Base-by-base conservation (phyloP, 192 early-diverging fungal species). In the Coemansia sp. region DNA sequence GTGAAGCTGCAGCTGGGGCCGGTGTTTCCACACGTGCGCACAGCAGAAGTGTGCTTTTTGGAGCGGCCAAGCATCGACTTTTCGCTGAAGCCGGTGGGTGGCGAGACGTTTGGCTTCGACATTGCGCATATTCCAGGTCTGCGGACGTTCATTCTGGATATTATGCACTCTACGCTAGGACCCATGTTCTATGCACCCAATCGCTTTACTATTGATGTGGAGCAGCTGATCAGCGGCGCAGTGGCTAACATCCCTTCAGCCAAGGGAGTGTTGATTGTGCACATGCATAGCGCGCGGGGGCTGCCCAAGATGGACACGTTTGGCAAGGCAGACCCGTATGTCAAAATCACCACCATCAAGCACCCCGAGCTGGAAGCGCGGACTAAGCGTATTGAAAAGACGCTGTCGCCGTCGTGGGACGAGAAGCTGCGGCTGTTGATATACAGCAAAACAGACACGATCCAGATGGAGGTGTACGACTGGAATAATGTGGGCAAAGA, bases 301-400 rank as follows among this genome's bases (percentile, higher is more conserved):
- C 69, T 99, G 50, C 89, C 86, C 68, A 96, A 96, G 70, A 72
- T 80, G 20, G 97, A 97, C 66, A 73, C 90, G 14, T 84, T 94
- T 51, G 92, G 93, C 59, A 88, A 83, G 55, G 84, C 88, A 16
- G 97, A 99, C 68, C 97, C 97, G 20, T 95, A 92, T 61, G 79
- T 88, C 45, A 72, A 67, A 11, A 72, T 97, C 18, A 65, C 68
- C 47, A 83, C 79, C 9, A 72, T 94, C 53, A 88, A 84, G 47
- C 87, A 88, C 46, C 83, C 85, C 11, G 81, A 81, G 50, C 82
- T 78, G 28, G 50, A 88, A 3, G 83, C 64, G 12, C 57, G 80
- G 8, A 92, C 93, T 0, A 82, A 80, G 26, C 66, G 69, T 5
- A 83, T 92, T 44, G 70, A 84, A 23, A 88, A 94, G 68, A 90